Evolutionary conservation across 129 eudicot genomes (phyloP).

Genomic region (Erigeron canadensis): DNA sequence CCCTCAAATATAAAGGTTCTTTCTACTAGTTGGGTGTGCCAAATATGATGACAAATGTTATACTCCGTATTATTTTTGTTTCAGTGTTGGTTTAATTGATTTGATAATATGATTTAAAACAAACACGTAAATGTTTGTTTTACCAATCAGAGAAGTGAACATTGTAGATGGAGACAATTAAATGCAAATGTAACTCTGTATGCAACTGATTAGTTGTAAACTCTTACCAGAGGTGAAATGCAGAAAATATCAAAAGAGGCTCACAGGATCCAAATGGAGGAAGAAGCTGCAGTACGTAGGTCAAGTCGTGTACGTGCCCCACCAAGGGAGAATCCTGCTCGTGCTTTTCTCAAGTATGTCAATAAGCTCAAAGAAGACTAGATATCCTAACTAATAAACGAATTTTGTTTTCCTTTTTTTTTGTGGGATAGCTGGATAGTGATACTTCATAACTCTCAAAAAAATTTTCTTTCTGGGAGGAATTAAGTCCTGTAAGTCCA

Average conservation of each 20-base stretch:
- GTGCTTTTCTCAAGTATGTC: conserved; percentile 78
- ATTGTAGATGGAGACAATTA: neutral
- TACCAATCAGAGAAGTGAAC: too few species aligned
- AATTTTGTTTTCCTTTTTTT: conserved; percentile 14
- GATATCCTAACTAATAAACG: conserved; percentile 12
- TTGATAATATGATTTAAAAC: too few species aligned
- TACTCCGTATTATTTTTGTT: neutral
- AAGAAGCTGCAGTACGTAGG: conserved; percentile 75
- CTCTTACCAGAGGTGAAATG: conserved; percentile 55
- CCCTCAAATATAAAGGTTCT: too few species aligned
- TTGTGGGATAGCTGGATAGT: conserved; percentile 11
- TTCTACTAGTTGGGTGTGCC: too few species aligned
- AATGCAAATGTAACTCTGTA: neutral
- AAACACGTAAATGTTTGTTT: too few species aligned
- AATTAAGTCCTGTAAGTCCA: neutral
- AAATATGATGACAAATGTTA: too few species aligned
- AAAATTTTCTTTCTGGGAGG: conserved; percentile 2
- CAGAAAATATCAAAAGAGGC: conserved; percentile 74
- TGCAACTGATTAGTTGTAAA: neutral
- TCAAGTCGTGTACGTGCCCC: conserved; percentile 94
- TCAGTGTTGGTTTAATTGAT: too few species aligned
- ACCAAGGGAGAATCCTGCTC: conserved; percentile 76
- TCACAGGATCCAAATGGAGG: conserved; percentile 56
- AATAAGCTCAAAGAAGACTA: conserved; percentile 80
- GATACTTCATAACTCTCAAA: neutral